These are phyloP conservation scores for Zasmidium cellare DNA, from an alignment of 2,329 filamentous ascomycete genomes.

Conservation along the genomic window DNA sequence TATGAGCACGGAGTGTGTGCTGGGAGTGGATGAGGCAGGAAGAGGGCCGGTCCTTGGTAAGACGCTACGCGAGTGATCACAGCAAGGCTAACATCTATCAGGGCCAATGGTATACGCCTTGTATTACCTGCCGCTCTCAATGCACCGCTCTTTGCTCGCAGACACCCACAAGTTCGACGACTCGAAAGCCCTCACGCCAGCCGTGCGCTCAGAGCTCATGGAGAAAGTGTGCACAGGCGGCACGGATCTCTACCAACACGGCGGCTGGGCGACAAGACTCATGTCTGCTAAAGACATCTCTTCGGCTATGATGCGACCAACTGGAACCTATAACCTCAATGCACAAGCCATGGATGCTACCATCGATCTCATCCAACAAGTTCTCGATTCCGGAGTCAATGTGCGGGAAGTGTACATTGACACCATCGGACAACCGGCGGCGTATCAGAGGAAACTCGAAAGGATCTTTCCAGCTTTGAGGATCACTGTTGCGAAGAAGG, in stretches of 20 bases:
- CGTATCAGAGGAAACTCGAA: slow-evolving; percentile 83
- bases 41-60: slow-evolving; percentile 87
- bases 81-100: slow-evolving; percentile 28
- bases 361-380: slow-evolving; percentile 73
- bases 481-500: slow-evolving; percentile 65
- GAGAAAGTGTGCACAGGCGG: slow-evolving; percentile 66
- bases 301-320: slow-evolving; percentile 70
- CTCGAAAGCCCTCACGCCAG: slow-evolving; percentile 83
- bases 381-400: slow-evolving; percentile 76
- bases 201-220: slow-evolving; percentile 74
- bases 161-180: slow-evolving; percentile 86
- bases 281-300: slow-evolving; percentile 84
- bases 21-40: slow-evolving; percentile 93
- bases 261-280: slow-evolving; percentile 80
- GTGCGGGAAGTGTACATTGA: slow-evolving; percentile 91
- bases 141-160: slow-evolving; percentile 72
- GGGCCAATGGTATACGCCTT: slow-evolving; percentile 67
- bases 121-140: slow-evolving; percentile 69
- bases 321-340: slow-evolving; percentile 79
- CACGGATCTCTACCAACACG: slow-evolving; percentile 60
- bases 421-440: slow-evolving; percentile 79
- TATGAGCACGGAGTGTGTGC: slow-evolving; percentile 63
- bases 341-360: slow-evolving; percentile 94
- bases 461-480: slow-evolving; percentile 71
- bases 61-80: slow-evolving; percentile 30